Evolutionary conservation across 331 rosid genomes (phyloP).

Genomic region (Rhamnella rubrinervis): DNA sequence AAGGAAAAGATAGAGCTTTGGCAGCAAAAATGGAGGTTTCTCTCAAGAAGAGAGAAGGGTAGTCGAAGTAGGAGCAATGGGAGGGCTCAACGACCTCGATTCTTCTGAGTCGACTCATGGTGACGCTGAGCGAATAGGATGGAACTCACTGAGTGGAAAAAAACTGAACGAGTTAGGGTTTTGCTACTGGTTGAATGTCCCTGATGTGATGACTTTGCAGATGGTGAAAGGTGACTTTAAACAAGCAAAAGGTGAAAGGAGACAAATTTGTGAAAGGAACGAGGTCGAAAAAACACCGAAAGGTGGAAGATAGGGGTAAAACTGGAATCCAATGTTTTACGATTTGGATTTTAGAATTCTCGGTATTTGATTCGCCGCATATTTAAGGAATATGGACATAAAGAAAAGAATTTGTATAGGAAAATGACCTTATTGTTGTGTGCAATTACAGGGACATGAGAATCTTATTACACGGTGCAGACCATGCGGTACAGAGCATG

Average conservation of each 20-base stretch:
- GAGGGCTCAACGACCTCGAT: conserved; percentile 55
- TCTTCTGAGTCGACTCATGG: conserved; percentile 66
- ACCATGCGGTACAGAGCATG: conserved; percentile 12
- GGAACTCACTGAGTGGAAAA: conserved; percentile 5
- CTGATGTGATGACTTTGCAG: conserved; percentile 12
- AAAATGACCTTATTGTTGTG: background rate
- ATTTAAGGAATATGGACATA: background rate
- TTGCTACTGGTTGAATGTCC: too few relatives aligned
- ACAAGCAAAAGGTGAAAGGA: conserved; percentile 5
- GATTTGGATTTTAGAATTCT: background rate
- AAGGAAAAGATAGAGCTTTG: conserved; percentile 42
- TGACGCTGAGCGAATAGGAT: conserved; percentile 27
- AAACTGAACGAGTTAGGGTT: background rate
- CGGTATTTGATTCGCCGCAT: conserved; percentile 32
- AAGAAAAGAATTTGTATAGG: background rate
- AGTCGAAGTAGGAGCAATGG: background rate
- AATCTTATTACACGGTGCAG: conserved; percentile 2
- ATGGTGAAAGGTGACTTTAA: conserved; percentile 27
- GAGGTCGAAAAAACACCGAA: conserved; percentile 8
- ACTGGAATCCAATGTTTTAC: background rate
- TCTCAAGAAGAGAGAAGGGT: conserved; percentile 36
- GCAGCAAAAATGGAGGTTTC: conserved; percentile 49
- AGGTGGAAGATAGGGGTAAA: conserved; percentile 15
- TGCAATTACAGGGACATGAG: conserved; percentile 19
- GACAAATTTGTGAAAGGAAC: conserved; percentile 37